Base-by-base conservation (phyloP, 1,139 yeast species). In the Yamadazyma membranifaciens region DNA sequence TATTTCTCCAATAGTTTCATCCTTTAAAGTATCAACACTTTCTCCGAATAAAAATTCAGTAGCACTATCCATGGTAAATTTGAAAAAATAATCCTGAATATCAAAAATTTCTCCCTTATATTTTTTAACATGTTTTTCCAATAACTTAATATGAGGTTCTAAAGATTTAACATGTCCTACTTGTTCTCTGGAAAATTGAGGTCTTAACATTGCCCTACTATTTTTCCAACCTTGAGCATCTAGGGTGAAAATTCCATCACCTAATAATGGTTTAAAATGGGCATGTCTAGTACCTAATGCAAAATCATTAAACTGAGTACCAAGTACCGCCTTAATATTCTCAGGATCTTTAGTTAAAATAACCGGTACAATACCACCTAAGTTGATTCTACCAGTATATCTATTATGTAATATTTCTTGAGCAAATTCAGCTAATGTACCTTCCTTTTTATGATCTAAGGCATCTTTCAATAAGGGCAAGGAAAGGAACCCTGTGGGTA, bases 21-120 rank as follows among this genome's bases (percentile, higher is more conserved):
- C 80, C 34, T 57, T 54, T 41, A 76, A 65, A 13, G 71, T 60
- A 39, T 65, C 64, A 10, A 73, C 75, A 9, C 78, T 68, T 52
- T 73, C 78, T 11, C 84, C 84, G 59, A 79, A 78, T 49, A 79
- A 63, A 51, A 78, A 77, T 56, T 79, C 82, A 12, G 82, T 73
- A 4, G 83, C 76, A 17, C 80, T 69, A 53, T 79, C 84, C 45
- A 79, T 65, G 5, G 84, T 79, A 36, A 79, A 60, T 44, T 60
- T 59, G 58, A 70, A 78, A 54, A 76, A 75, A 39, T 71, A 60
- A 24, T 62, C 67, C 52, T 77, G 82, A 26, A 77, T 55, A 46
- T 80, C 81, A 46, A 76, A 62, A 31, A 52, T 54, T 16, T 59
- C 48, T 26, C 71, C 73, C 9, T 56, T 42, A 39, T 48, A 37